A percentile compares a stretch with the other conserved stretches of the same genome.
phyloP scores from a whole-genome alignment of 2,329 filamentous ascomycete genomes.

The Penicillium sp. region DNA sequence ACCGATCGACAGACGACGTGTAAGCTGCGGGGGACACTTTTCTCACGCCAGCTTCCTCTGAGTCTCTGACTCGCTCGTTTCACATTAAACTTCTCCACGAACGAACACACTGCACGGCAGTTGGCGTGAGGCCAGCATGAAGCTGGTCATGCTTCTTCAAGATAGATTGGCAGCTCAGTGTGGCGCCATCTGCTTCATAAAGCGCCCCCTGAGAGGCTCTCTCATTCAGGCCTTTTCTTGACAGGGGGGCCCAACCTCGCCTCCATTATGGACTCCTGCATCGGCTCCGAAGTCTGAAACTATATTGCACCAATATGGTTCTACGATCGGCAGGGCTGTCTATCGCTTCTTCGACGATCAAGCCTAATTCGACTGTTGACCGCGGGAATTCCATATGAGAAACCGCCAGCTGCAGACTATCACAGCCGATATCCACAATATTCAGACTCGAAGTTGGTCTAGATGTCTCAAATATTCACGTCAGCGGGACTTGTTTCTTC shows the following conservation, averaged over 20 bases:
- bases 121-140: neutral
- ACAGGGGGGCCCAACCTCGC: neutral
- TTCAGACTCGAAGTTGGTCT: constrained; percentile 5
- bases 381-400: neutral
- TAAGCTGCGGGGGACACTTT: constrained; percentile 10
- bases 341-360: constrained; percentile 3
- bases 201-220: neutral
- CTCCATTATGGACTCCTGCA: constrained; percentile 7
- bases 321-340: neutral
- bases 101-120: neutral
- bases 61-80: constrained; percentile 9
- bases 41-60: neutral
- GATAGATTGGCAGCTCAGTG: neutral
- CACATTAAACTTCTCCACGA: constrained; percentile 5
- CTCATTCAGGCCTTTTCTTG: neutral
- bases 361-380: constrained; percentile 8
- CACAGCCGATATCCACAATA: constrained; percentile 12
- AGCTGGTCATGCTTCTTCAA: neutral
- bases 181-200: constrained; percentile 8
- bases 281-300: constrained; percentile 7
- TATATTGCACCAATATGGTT: constrained; percentile 10
- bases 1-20: constrained; percentile 20
- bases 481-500: neutral
- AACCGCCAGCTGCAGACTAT: neutral
- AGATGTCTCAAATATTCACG: constrained; percentile 12